A percentile compares a stretch with the other conserved stretches of the same genome.
phyloP scores from a whole-genome alignment of 495 filamentous ascomycete genomes.

The Haplographium delicatum region DNA sequence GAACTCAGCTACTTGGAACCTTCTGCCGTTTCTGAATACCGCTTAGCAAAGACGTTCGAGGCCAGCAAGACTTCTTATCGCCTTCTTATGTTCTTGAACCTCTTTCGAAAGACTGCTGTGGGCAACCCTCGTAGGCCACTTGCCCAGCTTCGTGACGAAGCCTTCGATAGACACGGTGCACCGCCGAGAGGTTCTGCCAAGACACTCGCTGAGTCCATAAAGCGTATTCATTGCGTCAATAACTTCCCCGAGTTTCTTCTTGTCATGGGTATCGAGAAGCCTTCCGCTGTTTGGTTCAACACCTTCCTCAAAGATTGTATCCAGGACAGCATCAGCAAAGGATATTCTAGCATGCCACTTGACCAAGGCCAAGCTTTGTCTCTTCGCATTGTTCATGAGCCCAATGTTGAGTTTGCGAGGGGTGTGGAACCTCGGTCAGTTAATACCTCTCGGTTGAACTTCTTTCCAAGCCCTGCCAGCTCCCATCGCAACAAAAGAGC shows the following conservation, averaged over 20 bases:
- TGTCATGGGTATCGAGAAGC: conserved; percentile 36
- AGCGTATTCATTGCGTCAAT: conserved; percentile 37
- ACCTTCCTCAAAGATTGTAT: conserved; percentile 34
- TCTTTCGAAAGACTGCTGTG: conserved; percentile 42
- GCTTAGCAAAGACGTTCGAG: conserved; percentile 41
- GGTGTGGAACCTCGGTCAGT: not conserved
- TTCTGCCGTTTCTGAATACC: conserved; percentile 35
- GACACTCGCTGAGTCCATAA: conserved; percentile 35
- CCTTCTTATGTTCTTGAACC: conserved; percentile 47
- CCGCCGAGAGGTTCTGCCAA: conserved; percentile 38
- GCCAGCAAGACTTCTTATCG: conserved; percentile 44
- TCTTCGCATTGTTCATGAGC: conserved; percentile 25
- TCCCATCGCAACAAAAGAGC: not conserved
- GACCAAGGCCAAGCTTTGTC: conserved; percentile 26
- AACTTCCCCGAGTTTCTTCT: conserved; percentile 39
- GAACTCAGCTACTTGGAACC: conserved; percentile 44
- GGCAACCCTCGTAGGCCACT: conserved; percentile 31
- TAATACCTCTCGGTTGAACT: not conserved
- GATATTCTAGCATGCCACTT: conserved; percentile 36
- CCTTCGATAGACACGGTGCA: conserved; percentile 44
- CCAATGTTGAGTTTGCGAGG: conserved; percentile 20
- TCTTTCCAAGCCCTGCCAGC: conserved; percentile 14
- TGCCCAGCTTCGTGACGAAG: conserved; percentile 33
- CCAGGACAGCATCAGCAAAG: conserved; percentile 32
- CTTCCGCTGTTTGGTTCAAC: conserved; percentile 29